A percentile compares a stretch with the other conserved stretches of the same genome.
phyloP scores from a whole-genome alignment of 176 grass and related monocot genomes.

The Dactylis glomerata region DNA sequence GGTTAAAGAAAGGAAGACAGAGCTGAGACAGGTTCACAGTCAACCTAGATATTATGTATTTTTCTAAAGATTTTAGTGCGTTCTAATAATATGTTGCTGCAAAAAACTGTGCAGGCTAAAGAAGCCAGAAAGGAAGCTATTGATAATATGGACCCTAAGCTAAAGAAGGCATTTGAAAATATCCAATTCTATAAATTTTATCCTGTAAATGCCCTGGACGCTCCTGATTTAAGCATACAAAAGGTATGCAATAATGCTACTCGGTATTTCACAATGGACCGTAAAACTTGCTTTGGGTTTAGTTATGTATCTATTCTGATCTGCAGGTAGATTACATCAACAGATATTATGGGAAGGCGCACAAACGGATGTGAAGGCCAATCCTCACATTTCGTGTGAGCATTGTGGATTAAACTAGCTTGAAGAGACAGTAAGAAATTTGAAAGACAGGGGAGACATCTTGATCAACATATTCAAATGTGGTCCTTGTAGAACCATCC shows the following conservation, averaged over 20 bases:
- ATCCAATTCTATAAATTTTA: constrained; percentile 90
- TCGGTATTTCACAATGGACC: neutral
- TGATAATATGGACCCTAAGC: constrained; percentile 72
- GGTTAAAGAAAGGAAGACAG: constrained; percentile 67
- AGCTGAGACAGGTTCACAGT: constrained; percentile 55
- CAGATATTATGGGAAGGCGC: constrained; percentile 70
- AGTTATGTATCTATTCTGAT: constrained; percentile 5
- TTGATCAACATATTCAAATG: constrained; percentile 4
- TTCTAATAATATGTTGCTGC: neutral
- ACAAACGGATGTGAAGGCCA: constrained; percentile 43
- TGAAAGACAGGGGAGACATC: neutral
- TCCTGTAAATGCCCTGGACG: constrained; percentile 56
- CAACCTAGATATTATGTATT: neutral
- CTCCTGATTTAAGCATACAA: constrained; percentile 61
- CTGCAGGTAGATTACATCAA: constrained; percentile 61
- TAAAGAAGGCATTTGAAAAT: constrained; percentile 61
- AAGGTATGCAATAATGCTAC: constrained; percentile 46
- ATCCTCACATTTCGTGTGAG: neutral
- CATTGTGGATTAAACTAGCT: neutral
- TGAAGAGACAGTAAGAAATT: neutral
- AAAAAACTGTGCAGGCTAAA: constrained; percentile 54
- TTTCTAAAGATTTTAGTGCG: neutral
- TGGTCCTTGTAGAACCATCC: neutral
- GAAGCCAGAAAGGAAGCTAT: constrained; percentile 78
- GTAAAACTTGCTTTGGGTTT: neutral